Base-by-base conservation (phyloP, 73 alveolate species). In the Diophrys sp. region DNA sequence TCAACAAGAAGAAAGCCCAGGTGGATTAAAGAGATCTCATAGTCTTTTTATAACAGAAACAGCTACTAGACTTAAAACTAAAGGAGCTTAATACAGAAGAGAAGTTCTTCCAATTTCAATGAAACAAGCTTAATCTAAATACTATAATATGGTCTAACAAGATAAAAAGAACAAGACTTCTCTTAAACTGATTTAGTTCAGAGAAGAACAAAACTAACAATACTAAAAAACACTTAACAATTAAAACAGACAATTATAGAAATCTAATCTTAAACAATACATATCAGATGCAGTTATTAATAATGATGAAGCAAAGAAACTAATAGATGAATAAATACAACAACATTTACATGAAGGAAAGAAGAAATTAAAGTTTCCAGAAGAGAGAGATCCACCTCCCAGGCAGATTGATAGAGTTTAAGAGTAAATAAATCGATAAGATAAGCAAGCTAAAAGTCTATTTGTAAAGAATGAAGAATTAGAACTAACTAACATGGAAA, bases 141-240 rank as follows among this genome's bases (percentile, higher is more conserved):
- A 68, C 75, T 68, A 68, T 24, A 29, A 68, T 2, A 25, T 68
- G 18, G 54, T 68, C 23, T 68, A 68, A 2, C 25, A 31, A 23
- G 75, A 68, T 25, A 31, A 68, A 24, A 11, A 25, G 24, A 29
- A 25, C 2, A 68, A 68, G 55, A 68, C 75, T 11, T 68, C 75
- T 2, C 54, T 68, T 2, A 68, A 68, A 68, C 44, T 23, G 24
- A 2, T 68, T 2, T 5, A 68, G 27, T 68, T 23, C 75, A 44
- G 25, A 28, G 75, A 68, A 68, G 56, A 68, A 31, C 55, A 68
- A 28, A 29, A 14, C 5, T 11, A 62, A 11, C 14, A 62, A 62
- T 11, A 62, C 72, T 14, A 62, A 11, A 14, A 44, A 44, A 5
- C 18, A 44, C 5, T 44, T 18, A 5, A 44, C 5, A 5, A 44